Evolutionary conservation across 2,329 filamentous ascomycete genomes (phyloP).

Genomic region (Tolypocladium album): DNA sequence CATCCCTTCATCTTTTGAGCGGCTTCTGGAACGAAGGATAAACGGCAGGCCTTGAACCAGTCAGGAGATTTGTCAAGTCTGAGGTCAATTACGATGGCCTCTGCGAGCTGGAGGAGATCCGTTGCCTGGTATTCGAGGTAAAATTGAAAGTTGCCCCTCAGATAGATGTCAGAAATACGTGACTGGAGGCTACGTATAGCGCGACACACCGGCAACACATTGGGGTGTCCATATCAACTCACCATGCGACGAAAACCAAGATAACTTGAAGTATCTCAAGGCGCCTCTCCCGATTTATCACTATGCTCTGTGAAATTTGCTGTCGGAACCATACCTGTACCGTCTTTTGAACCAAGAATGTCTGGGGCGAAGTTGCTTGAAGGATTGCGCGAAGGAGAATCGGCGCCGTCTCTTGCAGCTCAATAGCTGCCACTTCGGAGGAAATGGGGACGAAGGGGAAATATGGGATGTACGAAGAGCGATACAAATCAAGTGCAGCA

Average conservation of each 20-base stretch:
- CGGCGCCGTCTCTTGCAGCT: background rate
- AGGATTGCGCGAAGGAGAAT: background rate
- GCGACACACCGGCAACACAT: too few species aligned
- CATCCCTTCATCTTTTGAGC: background rate
- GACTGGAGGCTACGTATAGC: too few species aligned
- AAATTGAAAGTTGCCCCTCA: background rate
- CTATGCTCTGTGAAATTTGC: background rate
- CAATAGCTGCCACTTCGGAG: background rate
- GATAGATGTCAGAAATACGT: too few species aligned
- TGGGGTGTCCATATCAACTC: background rate
- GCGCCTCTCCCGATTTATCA: background rate
- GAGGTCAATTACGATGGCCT: background rate
- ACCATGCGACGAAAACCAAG: background rate
- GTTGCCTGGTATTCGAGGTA: background rate
- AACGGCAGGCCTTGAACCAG: background rate
- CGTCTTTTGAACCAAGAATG: background rate
- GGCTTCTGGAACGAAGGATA: background rate
- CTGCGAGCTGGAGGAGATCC: background rate
- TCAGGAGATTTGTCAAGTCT: background rate
- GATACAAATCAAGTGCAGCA: background rate
- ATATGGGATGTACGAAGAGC: background rate
- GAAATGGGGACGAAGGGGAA: background rate
- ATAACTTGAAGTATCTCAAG: background rate
- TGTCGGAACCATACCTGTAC: background rate
- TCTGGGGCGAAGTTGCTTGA: background rate